Evolutionary conservation across 2,329 filamentous ascomycete species (phyloP).

Genomic region (Talaromyces sp.): DNA sequence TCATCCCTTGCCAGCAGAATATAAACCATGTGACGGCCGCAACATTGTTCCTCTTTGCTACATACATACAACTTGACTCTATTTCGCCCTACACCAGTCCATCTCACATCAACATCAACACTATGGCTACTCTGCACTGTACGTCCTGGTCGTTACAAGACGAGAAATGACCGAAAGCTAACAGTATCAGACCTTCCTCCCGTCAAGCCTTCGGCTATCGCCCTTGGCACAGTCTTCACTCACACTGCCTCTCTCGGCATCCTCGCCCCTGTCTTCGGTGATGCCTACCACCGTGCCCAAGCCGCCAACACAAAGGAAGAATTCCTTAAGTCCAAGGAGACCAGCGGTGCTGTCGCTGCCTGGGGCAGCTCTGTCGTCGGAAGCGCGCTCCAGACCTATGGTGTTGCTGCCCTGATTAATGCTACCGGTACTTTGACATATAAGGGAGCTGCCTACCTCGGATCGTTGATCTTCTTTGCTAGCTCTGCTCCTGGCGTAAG

Average conservation of each 20-base stretch:
- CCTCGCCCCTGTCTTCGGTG: slow-evolving; percentile 83
- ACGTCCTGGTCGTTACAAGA: slow-evolving; percentile 1
- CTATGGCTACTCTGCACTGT: slow-evolving; percentile 18
- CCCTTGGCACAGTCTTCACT: slow-evolving; percentile 92
- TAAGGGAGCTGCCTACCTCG: slow-evolving; percentile 94
- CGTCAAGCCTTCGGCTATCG: slow-evolving; percentile 97
- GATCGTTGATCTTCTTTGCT: slow-evolving; percentile 85
- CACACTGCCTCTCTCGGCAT: slow-evolving; percentile 86
- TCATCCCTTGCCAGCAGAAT: slow-evolving; percentile 1
- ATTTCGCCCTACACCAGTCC: too few species aligned
- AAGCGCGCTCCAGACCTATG: slow-evolving; percentile 83
- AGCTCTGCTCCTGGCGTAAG: slow-evolving; percentile 81
- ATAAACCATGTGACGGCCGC: slow-evolving; percentile 13
- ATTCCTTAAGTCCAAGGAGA: slow-evolving; percentile 91
- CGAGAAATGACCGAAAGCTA: not conserved
- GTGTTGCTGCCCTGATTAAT: slow-evolving; percentile 86
- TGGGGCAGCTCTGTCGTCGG: slow-evolving; percentile 89
- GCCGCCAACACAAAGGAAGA: slow-evolving; percentile 91
- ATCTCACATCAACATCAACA: not conserved
- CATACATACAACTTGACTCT: not conserved
- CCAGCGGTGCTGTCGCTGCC: slow-evolving; percentile 77
- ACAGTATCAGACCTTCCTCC: slow-evolving; percentile 61
- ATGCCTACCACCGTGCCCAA: slow-evolving; percentile 91
- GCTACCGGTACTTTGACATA: slow-evolving; percentile 92
- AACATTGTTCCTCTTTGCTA: not conserved